Percentiles rank a stretch among this genome's conserved stretches.
Conservation (phyloP, 2,329 filamentous ascomycete genomes). For the Paraphaeosphaeria minitans region DNA sequence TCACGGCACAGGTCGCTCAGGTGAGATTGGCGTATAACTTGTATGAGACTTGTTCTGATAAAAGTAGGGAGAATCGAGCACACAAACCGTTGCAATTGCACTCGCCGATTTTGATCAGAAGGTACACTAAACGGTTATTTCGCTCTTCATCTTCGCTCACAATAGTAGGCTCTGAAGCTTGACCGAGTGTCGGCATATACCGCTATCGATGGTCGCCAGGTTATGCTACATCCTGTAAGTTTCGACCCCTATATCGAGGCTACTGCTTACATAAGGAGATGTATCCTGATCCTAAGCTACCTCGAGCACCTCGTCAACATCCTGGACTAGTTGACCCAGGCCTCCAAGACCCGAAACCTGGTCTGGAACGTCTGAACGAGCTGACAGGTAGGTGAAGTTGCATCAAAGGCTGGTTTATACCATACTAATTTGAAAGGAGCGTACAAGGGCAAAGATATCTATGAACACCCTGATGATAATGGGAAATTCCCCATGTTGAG, state of each 20-base stretch:
- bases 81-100: background rate
- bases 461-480: conserved; percentile 10
- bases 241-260: background rate
- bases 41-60: background rate
- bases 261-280: conserved; percentile 11
- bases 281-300: background rate
- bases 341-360: background rate
- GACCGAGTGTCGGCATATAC: conserved; percentile 1
- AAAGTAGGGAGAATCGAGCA: background rate
- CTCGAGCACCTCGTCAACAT: background rate
- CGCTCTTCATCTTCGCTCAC: background rate
- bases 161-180: conserved; percentile 1
- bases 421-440: conserved; percentile 3
- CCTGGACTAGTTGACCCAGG: conserved; percentile 7
- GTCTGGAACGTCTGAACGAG: conserved; percentile 10
- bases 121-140: conserved; percentile 2
- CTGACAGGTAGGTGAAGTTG: conserved; percentile 9
- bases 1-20: background rate
- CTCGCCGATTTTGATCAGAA: conserved; percentile 12
- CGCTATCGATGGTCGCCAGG: conserved; percentile 13
- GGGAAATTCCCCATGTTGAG: conserved; percentile 16
- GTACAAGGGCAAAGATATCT: background rate
- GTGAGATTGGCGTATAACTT: background rate
- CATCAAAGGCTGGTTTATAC: background rate
- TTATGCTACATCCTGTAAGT: conserved; percentile 8